phyloP scores from a whole-genome alignment of 495 filamentous ascomycete genomes.

The Hypoxylon fuscum region DNA sequence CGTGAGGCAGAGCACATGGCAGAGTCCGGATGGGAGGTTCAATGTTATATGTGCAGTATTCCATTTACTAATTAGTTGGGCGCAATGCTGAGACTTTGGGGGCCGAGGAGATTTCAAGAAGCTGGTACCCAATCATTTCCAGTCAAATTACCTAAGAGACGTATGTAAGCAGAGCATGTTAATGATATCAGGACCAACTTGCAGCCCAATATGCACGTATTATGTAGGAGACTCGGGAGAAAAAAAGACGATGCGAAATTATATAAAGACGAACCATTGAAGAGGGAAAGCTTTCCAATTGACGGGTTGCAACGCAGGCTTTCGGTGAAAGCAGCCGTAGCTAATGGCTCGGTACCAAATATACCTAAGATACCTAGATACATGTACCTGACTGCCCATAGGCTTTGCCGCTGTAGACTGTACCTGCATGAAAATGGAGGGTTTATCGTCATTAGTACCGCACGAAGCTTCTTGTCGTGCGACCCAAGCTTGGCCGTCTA shows the following conservation, averaged over 20 bases:
- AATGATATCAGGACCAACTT: no score
- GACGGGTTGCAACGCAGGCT: background rate
- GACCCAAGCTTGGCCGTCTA: slow-evolving; percentile 15
- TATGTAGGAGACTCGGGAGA: no score
- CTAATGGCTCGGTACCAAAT: slow-evolving; percentile 21
- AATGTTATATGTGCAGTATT: slow-evolving; percentile 9
- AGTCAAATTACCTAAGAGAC: no score
- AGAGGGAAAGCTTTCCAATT: no score
- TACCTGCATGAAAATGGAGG: slow-evolving; percentile 39
- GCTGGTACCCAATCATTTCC: no score
- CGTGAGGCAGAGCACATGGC: background rate
- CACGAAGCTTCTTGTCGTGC: background rate
- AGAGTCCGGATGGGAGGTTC: background rate
- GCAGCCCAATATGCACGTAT: no score
- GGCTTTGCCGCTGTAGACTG: slow-evolving; percentile 11
- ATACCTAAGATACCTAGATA: slow-evolving; percentile 10
- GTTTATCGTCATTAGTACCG: slow-evolving; percentile 28
- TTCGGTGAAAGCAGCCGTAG: slow-evolving; percentile 33
- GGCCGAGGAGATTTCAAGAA: no score
- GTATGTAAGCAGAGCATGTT: no score
- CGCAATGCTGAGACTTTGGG: no score
- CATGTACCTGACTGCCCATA: background rate
- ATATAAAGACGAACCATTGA: no score
- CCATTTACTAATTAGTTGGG: no score
- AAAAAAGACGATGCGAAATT: no score